Evolutionary conservation across 2,329 filamentous ascomycete species (phyloP), one percentile per base, ranked within the genome.

Genomic region (Pseudogymnoascus sp.): DNA sequence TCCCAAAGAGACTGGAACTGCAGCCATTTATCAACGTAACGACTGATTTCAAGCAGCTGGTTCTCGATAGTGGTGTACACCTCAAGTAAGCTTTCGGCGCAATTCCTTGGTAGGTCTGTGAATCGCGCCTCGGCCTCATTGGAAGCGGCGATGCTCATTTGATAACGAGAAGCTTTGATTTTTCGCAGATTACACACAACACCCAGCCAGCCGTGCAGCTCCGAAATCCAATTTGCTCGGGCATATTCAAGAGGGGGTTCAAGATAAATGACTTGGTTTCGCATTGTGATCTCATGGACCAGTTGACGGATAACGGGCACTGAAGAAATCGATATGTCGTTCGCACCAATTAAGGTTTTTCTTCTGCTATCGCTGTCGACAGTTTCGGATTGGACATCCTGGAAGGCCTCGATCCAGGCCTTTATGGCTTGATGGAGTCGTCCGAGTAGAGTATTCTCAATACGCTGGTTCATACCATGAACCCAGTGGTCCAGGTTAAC

Each of bases 1-100:
- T 99, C 95, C 95, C 95, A 99, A 0, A 99, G 83, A 6, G 93
- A 97, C 76, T 99, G 95, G 77, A 97, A 99, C 70, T 97, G 95
- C 53, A 99, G 82, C 95, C 95, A 99, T 76, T 97, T 96, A 73
- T 97, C 92, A 9, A 99, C 91, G 69, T 99, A 99, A 3, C 82
- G 81, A 38, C 89, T 85, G 33, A 97, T 91, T 46, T 89, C 87
- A 15, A 83, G 81, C 4, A 99, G 78, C 76, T 95, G 96, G 67
- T 85, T 85, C 75, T 97, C 93, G 9, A 99, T 84, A 0, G 88
- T 87, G 35, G 83, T 82, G 73, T 97, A 97, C 0, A 96, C 93
- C 65, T 88, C 83, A 53, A 87, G 84, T 19, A 99, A 82, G 64
- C 89, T 85, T 56, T 88, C 84, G 19, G 92, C 90, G 75, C 93